Base-by-base conservation (phyloP, 2,329 filamentous ascomycete species). In the Monosporascus ibericus region DNA sequence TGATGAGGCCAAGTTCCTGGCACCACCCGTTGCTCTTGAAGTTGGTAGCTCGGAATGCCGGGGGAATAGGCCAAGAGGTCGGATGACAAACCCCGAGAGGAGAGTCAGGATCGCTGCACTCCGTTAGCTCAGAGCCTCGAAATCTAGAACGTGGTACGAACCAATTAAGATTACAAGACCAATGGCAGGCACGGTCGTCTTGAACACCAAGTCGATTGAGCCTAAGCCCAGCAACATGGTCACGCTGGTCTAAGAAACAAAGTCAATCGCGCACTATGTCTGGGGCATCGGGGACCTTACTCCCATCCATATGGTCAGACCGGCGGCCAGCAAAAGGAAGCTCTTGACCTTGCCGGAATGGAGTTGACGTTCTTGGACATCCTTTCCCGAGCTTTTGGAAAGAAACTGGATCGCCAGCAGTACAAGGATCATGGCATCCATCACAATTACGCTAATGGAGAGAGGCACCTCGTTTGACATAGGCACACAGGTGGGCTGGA, bases 301-400 rank as follows among this genome's bases (percentile, higher is more conserved):
- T 59, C 69, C 77, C 49, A 74, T 78, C 80, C 80, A 84, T 34
- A 80, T 62, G n/a, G 68, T 71, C 52, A 81, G 65, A 15, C 72
- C 77, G 46, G 70, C 60, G 22, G 76, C 66, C 18, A 74, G 65
- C 1, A 74, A 61, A 24, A 75, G 59, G 18, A 78, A 59, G 38
- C 72, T 69, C 60, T 72, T 78, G 52, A 65, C 70, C 36, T 68
- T 67, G 4, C 61, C 61, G 44, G 62, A 53, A 14, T 58, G 60
- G 3, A 64, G 48, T 22, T 55, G 58, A 36, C 63, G 60, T 18
- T 65, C 64, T 51, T 64, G 58, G n/a, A 60, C 58, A 50, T 71
- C 68, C 38, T 66, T 61, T 9, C 70, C 59, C 8, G 68, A 53
- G 3, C 71, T 70, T 8, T 63, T 64, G 7, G 70, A 70, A 49